These are phyloP conservation scores for Trichophyton simii DNA, from an alignment of 2,329 filamentous ascomycete genomes.

Conservation along the genomic window DNA sequence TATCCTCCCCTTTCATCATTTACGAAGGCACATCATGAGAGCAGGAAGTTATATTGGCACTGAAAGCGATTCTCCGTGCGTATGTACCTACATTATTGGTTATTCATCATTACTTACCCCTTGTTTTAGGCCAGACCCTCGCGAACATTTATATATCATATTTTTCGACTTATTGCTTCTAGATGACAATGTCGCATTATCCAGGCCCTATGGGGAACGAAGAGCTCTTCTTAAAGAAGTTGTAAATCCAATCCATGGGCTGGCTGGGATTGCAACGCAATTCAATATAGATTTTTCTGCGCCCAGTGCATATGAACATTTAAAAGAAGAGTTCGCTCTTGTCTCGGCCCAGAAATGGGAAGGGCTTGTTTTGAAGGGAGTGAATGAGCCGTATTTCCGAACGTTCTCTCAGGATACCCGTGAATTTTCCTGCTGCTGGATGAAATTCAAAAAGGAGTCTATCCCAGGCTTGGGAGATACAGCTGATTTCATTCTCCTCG, in stretches of 20 bases:
- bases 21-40: conserved; percentile 65
- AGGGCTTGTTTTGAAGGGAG: conserved; percentile 67
- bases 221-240: conserved; percentile 46
- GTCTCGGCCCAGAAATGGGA: conserved; percentile 57
- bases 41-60: conserved; percentile 59
- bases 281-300: conserved; percentile 54
- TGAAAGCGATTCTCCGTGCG: conserved; percentile 55
- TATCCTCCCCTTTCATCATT: conserved; percentile 66
- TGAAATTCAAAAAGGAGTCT: conserved; percentile 85
- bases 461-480: conserved; percentile 65
- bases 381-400: conserved; percentile 63
- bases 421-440: conserved; percentile 39
- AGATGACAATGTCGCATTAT: conserved; percentile 42
- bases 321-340: conserved; percentile 54
- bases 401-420: conserved; percentile 27
- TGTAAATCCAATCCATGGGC: conserved; percentile 44
- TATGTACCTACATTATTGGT: conserved; percentile 6
- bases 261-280: conserved; percentile 54
- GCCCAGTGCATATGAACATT: conserved; percentile 37
- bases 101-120: not conserved
- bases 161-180: conserved; percentile 49
- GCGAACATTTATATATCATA: conserved; percentile 49
- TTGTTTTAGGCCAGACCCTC: conserved; percentile 31
- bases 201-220: conserved; percentile 31
- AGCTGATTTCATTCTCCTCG: conserved; percentile 69